Conservation (phyloP, 2,329 filamentous ascomycete genomes). For the Nemania abortiva region DNA sequence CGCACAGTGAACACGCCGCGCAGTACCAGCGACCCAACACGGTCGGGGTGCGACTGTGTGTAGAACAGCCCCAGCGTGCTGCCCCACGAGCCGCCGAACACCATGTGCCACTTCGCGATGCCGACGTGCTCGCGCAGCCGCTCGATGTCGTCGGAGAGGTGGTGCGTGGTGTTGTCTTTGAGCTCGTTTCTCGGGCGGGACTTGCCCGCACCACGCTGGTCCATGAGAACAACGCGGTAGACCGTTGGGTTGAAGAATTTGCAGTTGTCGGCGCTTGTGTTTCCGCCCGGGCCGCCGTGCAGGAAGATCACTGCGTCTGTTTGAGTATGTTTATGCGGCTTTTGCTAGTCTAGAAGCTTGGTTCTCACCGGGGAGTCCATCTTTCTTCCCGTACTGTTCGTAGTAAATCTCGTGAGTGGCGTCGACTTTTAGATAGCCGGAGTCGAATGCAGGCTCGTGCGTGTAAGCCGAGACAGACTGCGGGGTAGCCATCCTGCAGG, state of each 20-base stretch:
- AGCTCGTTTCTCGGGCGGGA: conserved; percentile 57
- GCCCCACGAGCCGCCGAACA: conserved; percentile 64
- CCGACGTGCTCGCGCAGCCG: conserved; percentile 55
- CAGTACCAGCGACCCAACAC: conserved; percentile 48
- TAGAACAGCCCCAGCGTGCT: conserved; percentile 59
- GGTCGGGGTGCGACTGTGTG: conserved; percentile 56
- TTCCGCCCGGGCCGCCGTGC: conserved; percentile 57
- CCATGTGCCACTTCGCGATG: conserved; percentile 58
- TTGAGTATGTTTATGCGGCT: conserved; percentile 2
- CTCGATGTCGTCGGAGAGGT: conserved; percentile 60
- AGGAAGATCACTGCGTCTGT: conserved; percentile 45
- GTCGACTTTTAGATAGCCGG: conserved; percentile 31
- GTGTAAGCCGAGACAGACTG: conserved; percentile 22
- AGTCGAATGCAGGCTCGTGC: conserved; percentile 36
- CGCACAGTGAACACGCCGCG: conserved; percentile 34
- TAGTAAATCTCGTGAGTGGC: conserved; percentile 38
- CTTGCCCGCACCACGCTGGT: conserved; percentile 60
- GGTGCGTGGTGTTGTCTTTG: conserved; percentile 59
- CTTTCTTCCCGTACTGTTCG: conserved; percentile 38
- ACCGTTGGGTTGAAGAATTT: conserved; percentile 58
- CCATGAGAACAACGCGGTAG: conserved; percentile 60
- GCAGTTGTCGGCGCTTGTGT: conserved; percentile 51
- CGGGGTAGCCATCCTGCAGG: conserved; percentile 17
- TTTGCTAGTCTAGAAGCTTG: neutral
- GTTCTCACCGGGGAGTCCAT: conserved; percentile 34